Base-by-base conservation (phyloP, 305 asterid genomes). In the Coffea humblotiana region DNA sequence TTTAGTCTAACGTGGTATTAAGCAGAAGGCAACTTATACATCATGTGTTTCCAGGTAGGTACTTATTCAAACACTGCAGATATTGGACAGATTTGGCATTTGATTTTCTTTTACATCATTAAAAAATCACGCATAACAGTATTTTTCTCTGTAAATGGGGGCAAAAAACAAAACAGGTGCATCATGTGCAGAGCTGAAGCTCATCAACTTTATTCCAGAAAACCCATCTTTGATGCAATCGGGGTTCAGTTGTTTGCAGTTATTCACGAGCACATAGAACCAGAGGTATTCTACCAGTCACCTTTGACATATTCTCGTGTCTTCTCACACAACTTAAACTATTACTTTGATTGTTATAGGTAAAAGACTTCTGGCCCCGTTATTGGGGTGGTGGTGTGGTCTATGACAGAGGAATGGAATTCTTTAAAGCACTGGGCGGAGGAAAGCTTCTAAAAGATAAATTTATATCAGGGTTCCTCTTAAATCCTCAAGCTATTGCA, bases 131-230 rank as follows among this genome's bases (percentile, higher is more conserved):
- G 35, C 3, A 8, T 74, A 23, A 65, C 48, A 70, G 7, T 71
- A 14, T 40, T 71, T 76, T 76, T 43, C 8, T 48, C 47, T 25
- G 72, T 40, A 51, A 74, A 79, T 79, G 70, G 43, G 43, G 43
- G 5, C 72, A 5, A 4, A 66, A 66, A 66, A 65, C 32, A 77
- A 76, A 78, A 61, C 92, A 94, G 97, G 92, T 92, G 98, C 89
- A 83, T 88, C 79, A 92, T 92, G 98, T 94, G 98, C 85, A 90
- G 98, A 88, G 98, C 97, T 80, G 98, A 94, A 88, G 97, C 96
- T 43, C 89, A 87, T 81, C 87, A 81, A 83, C 86, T 87, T 0
- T 87, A 94, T 87, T 84, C 93, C 71, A 90, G 86, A 86, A 92
- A 94, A 82, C 98, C 97, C 51, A 88, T 94, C 83, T 94, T 94